Evolutionary conservation across 2,329 filamentous ascomycete species (phyloP), one percentile per base, ranked within the genome.

Genomic region (Lecanicillium sp.): DNA sequence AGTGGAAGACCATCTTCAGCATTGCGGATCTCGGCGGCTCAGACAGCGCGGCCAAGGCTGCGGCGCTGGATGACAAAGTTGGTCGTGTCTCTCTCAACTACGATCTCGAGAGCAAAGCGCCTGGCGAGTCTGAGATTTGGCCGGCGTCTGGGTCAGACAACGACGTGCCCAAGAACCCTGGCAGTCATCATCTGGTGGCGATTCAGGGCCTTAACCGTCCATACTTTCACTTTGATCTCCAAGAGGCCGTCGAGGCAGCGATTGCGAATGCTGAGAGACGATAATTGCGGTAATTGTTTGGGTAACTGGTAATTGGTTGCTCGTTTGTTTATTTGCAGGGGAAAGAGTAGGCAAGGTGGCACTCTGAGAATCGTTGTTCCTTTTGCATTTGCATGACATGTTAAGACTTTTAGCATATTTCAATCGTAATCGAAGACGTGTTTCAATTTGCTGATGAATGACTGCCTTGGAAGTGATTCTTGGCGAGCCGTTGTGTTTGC

Each of bases 21-120:
- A 90, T 97, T 27, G 88, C 91, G 1, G 89, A 95, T 60, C 81
- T 95, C 44, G 82, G 88, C 51, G 85, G 90, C 9, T 70, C 72
- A 1, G 71, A 83, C 48, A 88, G 84, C 15, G 86, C 86, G 1
- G 58, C 63, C 8, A 55, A 55, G 11, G 60, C 60, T 21, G 83
- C 84, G 1, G 79, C 78, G 0, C 72, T 73, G 3, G 86, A 85
- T 0, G 86, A 90, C 57, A 70, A 77, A 48, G 67, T 51, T 7
- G 41, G 42, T 10, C 41, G 51, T 5, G 30, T 23, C 10, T 47
- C 43, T 8, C 29, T 20, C 17, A 27, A 14, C 1, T 32, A 51
- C n/a, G 50, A 55, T 29, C 43, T 52, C 23, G 55, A 55, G 48
- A 36, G 53, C 58, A 57, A 20, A 47, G 49, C 30, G 20, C 35